Evolutionary conservation across 768 basidiomycete species (phyloP).

Genomic region (Mycena sanguinolenta): DNA sequence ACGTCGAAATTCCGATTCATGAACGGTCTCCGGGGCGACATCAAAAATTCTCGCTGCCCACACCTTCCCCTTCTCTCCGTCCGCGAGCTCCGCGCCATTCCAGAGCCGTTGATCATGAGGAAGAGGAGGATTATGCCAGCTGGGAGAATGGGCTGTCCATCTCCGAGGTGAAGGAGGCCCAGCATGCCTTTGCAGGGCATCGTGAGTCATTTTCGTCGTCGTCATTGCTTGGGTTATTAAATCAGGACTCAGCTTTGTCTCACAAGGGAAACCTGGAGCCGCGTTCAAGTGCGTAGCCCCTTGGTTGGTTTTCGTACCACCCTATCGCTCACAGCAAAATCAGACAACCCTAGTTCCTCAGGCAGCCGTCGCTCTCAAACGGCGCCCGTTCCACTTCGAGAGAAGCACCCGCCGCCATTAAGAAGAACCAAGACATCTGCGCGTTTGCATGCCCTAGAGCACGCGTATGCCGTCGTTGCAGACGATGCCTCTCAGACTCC

Average conservation of each 20-base stretch:
- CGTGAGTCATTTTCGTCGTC: background rate
- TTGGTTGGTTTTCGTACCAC: background rate
- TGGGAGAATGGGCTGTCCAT: slow-evolving; percentile 46
- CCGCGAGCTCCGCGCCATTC: slow-evolving; percentile 21
- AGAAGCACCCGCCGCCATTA: slow-evolving; percentile 39
- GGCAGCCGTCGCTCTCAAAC: slow-evolving; percentile 20
- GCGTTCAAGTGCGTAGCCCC: background rate
- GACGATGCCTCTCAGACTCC: slow-evolving; percentile 61
- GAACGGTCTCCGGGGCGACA: slow-evolving; percentile 21
- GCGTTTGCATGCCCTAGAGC: slow-evolving; percentile 58
- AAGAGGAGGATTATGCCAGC: slow-evolving; percentile 44
- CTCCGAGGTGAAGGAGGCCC: slow-evolving; percentile 26
- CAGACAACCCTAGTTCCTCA: slow-evolving; percentile 11
- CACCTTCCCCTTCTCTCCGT: slow-evolving; percentile 39
- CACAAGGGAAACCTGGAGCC: slow-evolving; percentile 1
- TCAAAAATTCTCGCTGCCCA: slow-evolving; percentile 33
- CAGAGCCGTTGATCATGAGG: slow-evolving; percentile 13
- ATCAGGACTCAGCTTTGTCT: background rate
- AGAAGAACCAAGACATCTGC: slow-evolving; percentile 56
- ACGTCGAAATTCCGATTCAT: slow-evolving; percentile 44
- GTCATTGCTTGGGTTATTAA: background rate
- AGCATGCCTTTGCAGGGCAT: slow-evolving; percentile 15
- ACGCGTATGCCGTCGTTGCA: slow-evolving; percentile 58
- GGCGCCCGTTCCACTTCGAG: slow-evolving; percentile 25
- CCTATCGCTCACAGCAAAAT: background rate